Base-by-base conservation (phyloP, 192 early-diverging fungal genomes). In the Entrophospora sp. region DNA sequence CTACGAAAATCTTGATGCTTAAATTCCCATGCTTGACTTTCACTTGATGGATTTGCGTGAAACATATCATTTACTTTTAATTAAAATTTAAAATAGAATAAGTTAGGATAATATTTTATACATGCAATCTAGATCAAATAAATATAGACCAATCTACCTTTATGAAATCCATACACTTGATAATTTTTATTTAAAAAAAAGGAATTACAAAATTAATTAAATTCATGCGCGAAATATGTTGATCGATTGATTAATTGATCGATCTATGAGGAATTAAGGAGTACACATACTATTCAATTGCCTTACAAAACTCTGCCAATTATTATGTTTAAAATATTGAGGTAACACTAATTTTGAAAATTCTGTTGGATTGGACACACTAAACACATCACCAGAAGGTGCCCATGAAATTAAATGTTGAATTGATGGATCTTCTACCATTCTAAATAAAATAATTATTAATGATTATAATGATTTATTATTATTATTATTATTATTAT, bases 11-110 rank as follows among this genome's bases (percentile, higher is more conserved):
- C 78, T 1, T 89, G 89, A 67, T 94, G 92, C 68, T 86, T 84
- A 67, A 94, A 94, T 65, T 94, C 90, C 91, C 92, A 92, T 6
- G 88, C 84, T 76, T 94, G 86, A 36, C 63, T 80, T 66, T 84
- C 83, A 67, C 75, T 80, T 60, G 69, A 74, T 59, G 62, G 76
- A 67, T 77, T 84, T 49, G 70, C 78, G 48, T 84, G 77, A 61
- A 79, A 74, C 64, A 79, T 76, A 45, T 79, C 77, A 58, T 77
- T 74, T 4, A 77, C 72, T 68, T 14, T 35, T 24, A 61, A 55
- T 22, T 57, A 48, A 51, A 10, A 40, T 40, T 42, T 61, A 25
- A 56, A 14, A 25, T 16, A 31, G 9, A 38, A 35, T 45, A 22
- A 45, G 8, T 32, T 12, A 28, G 9, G 61, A 24, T 61, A 69